Evolutionary conservation across 768 basidiomycete genomes (phyloP), one percentile per base, ranked within the genome.

Genomic region (Hysterangium stoloniferum): DNA sequence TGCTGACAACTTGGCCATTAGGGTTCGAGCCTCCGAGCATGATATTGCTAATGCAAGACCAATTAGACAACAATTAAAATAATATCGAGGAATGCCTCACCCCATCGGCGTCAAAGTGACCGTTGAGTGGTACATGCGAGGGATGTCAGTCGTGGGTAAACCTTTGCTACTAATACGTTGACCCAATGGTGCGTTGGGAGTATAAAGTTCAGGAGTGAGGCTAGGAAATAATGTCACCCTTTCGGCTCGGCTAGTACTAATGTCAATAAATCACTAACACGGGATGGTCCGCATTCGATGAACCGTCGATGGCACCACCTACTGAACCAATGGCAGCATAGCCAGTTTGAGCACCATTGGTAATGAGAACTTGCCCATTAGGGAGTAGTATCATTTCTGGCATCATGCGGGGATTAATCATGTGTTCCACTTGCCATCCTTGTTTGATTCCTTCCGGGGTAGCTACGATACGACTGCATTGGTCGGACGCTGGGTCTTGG

Each of bases 311-410:
- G 0, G 79, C 74, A 73, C 76, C 82, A 4, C 66, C 59, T 28
- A 72, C 65, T 41, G 76, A 78, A 22, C 79, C 80, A 63, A 87
- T 76, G 41, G 57, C 55, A 59, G 68, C 56, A 61, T 71, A 52
- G 24, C 73, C 73, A 38, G 69, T 68, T 17, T 57, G 57, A 8
- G 64, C 72, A 56, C 73, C 73, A 60, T 72, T 73, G 50, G 64
- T 59, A 46, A 68, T 62, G 48, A 69, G 60, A 17, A 71, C 50
- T 36, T 68, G 60, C 1, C 70, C 72, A 45, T 70, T 67, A 4
- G 65, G 65, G 20, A 64, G 22, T 29, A 60, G 54, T 22, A 70
- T 57, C 4, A 63, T 56, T 42, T 70, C 68, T 3, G 59, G 57
- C 68, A 71, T 67, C 15, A 63, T 56, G 6, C 68, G 61, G 0